These are phyloP conservation scores for Cytospora paraplurivora DNA, from an alignment of 2,329 filamentous ascomycete genomes.

Conservation along the genomic window DNA sequence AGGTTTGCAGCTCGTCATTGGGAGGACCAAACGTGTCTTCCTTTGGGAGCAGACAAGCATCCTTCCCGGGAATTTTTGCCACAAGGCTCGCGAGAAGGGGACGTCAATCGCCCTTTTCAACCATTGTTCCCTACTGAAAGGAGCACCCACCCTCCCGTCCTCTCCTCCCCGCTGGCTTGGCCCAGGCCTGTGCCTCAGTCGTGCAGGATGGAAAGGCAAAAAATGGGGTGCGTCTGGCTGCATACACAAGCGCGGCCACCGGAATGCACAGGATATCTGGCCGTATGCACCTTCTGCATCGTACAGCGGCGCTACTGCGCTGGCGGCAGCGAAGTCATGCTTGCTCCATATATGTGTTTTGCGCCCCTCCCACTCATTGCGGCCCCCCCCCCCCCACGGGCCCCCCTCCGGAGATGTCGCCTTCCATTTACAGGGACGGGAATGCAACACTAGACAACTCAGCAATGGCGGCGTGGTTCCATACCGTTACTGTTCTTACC, in stretches of 20 bases:
- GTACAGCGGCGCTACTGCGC: slow-evolving; percentile 29
- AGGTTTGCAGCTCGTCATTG: slow-evolving; percentile 15
- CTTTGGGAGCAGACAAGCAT: slow-evolving; percentile 9
- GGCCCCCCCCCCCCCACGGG: too few species aligned
- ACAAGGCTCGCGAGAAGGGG: slow-evolving; percentile 3
- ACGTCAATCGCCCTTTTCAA: slow-evolving; percentile 3
- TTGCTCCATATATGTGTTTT: slow-evolving; percentile 20
- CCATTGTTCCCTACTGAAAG: slow-evolving; percentile 8
- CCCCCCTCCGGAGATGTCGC: slow-evolving; percentile 8
- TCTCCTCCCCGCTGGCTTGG: background rate
- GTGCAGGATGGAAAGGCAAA: slow-evolving; percentile 9
- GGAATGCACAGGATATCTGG: slow-evolving; percentile 28
- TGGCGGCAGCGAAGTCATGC: slow-evolving; percentile 17
- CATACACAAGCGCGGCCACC: slow-evolving; percentile 28
- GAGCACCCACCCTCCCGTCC: slow-evolving; percentile 13
- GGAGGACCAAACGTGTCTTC: slow-evolving; percentile 17
- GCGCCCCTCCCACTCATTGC: slow-evolving; percentile 21
- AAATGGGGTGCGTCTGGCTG: slow-evolving; percentile 21
- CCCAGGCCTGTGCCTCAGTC: slow-evolving; percentile 13
- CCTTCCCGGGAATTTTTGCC: slow-evolving; percentile 7
- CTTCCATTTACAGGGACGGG: slow-evolving; percentile 6
- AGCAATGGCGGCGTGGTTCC: slow-evolving; percentile 24
- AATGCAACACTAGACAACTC: slow-evolving; percentile 24
- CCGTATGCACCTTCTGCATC: slow-evolving; percentile 28
- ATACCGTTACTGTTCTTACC: slow-evolving; percentile 17